A percentile compares a stretch with the other conserved stretches of the same genome.
Evolutionary conservation across 208 protist species (phyloP).

Genomic region (Wallacemonas sp.): DNA sequence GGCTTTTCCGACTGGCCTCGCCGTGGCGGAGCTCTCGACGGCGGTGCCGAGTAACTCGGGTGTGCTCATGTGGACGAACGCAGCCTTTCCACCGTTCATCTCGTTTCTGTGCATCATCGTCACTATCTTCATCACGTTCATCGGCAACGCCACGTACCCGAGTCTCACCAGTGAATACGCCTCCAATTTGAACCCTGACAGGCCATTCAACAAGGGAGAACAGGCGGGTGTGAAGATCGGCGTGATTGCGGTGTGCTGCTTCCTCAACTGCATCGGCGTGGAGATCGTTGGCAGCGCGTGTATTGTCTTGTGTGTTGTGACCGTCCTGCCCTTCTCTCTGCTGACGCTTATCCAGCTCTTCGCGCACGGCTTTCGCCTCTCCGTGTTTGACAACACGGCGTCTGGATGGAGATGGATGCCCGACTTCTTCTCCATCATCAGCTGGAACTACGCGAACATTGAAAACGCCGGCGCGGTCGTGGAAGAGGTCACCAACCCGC

Average conservation of each 20-base stretch:
- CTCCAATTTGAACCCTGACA: constrained; percentile 23
- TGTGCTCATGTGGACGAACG: constrained; percentile 87
- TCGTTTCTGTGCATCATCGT: constrained; percentile 75
- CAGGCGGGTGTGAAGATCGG: constrained; percentile 63
- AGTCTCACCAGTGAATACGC: constrained; percentile 80
- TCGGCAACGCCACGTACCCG: constrained; percentile 83
- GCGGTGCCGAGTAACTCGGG: constrained; percentile 85
- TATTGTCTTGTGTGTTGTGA: constrained; percentile 63
- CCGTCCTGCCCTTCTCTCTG: constrained; percentile 66
- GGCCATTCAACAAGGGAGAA: constrained; percentile 26
- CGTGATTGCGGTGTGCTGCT: constrained; percentile 59
- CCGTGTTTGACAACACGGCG: constrained; percentile 59
- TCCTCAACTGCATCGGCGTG: constrained; percentile 72
- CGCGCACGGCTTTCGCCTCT: constrained; percentile 61
- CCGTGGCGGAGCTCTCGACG: constrained; percentile 80
- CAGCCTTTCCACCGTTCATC: constrained; percentile 68
- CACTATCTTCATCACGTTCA: constrained; percentile 83
- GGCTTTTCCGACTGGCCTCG: constrained; percentile 75
- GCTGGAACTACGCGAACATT: constrained; percentile 90
- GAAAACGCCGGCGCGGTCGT: constrained; percentile 82
- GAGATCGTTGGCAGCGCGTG: constrained; percentile 72
- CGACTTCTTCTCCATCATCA: constrained; percentile 80
- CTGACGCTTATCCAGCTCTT: constrained; percentile 74
- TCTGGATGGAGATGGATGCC: constrained; percentile 52
- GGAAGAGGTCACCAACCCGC: constrained; percentile 75